phyloP scores from a whole-genome alignment of 2,329 filamentous ascomycete genomes.

The Ciborinia camelliae region DNA sequence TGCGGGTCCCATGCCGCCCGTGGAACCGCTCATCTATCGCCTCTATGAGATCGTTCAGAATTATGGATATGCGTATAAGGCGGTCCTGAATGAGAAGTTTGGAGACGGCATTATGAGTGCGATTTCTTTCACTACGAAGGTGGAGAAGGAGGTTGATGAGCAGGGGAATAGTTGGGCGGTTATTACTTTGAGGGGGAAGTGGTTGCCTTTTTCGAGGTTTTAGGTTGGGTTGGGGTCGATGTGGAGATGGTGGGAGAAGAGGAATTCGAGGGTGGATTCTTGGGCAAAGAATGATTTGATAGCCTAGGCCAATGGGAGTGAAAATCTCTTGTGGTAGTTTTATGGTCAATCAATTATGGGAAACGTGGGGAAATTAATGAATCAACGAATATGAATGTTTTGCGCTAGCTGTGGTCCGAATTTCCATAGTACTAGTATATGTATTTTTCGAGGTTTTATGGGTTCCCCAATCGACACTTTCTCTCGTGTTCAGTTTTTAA shows the following conservation, averaged over 20 bases:
- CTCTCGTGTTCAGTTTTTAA: no score
- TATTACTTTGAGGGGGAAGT: slow-evolving; percentile 83
- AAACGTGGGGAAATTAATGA: neutral
- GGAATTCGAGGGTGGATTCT: neutral
- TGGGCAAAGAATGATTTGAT: neutral
- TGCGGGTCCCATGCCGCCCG: slow-evolving; percentile 77
- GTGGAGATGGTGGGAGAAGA: neutral
- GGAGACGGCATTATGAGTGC: slow-evolving; percentile 96
- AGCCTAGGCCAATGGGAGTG: neutral
- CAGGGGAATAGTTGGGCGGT: slow-evolving; percentile 79
- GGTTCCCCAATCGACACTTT: no score
- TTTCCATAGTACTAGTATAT: neutral
- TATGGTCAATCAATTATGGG: neutral
- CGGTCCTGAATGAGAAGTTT: slow-evolving; percentile 91
- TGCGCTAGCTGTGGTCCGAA: neutral
- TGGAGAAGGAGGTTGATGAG: slow-evolving; percentile 90
- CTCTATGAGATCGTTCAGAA: slow-evolving; percentile 95
- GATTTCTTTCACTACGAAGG: slow-evolving; percentile 83
- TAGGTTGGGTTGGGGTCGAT: neutral
- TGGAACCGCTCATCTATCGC: slow-evolving; percentile 83
- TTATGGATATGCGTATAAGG: slow-evolving; percentile 95
- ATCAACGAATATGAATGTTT: neutral
- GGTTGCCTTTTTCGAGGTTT: slow-evolving; percentile 42
- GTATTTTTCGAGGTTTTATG: no score
- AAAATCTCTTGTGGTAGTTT: no score